Conservation (phyloP, 139 green algal species). For the Closterium sp. region DNA sequence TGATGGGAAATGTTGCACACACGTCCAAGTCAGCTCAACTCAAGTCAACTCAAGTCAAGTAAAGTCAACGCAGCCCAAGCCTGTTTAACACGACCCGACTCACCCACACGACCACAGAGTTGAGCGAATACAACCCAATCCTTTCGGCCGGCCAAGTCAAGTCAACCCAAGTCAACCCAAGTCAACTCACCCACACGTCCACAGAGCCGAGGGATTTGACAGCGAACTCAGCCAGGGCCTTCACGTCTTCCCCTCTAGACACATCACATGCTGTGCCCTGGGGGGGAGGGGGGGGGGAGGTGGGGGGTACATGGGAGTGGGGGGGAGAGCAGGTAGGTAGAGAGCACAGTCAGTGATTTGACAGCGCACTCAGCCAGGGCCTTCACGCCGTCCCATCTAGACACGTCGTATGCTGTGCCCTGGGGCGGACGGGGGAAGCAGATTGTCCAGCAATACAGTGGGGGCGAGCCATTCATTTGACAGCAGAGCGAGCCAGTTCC, state of each 20-base stretch:
- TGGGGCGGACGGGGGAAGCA: constrained; percentile 1
- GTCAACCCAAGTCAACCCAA: neutral
- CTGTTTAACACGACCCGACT: no score
- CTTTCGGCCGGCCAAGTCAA: no score
- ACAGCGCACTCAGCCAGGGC: constrained; percentile 15
- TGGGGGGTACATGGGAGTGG: no score
- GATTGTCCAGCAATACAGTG: no score
- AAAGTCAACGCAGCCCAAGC: no score
- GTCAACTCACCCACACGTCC: constrained; percentile 41
- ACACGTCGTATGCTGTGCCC: constrained; percentile 37
- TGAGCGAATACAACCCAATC: neutral
- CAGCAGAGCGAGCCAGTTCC: no score
- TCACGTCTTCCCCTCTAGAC: constrained; percentile 3
- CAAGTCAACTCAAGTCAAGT: neutral
- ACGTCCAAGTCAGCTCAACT: no score
- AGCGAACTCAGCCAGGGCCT: constrained; percentile 23
- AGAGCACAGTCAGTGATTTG: no score
- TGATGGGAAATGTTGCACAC: no score
- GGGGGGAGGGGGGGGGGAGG: neutral
- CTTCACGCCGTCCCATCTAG: constrained; percentile 28
- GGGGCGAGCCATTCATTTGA: no score
- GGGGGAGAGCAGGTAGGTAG: no score
- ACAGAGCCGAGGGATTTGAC: constrained; percentile 24
- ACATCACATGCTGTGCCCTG: constrained; percentile 44
- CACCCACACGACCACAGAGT: neutral